Evolutionary conservation across 179 eudicot genomes (phyloP), one percentile per base, ranked within the genome.

Genomic region (Nepenthes alata): DNA sequence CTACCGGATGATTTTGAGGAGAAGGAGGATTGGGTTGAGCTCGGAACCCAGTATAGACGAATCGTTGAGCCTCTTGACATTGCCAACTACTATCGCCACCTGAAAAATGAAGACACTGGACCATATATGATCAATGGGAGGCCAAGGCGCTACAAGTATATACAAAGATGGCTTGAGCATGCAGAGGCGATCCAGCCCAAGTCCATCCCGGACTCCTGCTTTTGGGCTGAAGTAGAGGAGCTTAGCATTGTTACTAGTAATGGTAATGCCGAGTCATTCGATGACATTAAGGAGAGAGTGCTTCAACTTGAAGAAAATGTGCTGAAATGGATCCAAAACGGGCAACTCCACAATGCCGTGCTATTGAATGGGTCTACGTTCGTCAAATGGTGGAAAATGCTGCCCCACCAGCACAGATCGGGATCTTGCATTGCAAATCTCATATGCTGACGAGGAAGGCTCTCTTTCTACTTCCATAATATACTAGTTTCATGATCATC

Each of bases 211-310:
- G 96, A 88, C 64, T 86, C 96, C 7, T 81, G 85, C 62, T 80
- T 85, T 69, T 86, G 90, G 96, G 98, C 93, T 8, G 77, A 69
- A 70, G 84, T 89, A 37, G 96, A 91, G 75, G 98, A 91, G 68
- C 74, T 89, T 37, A 69, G 78, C 59, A 66, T 69, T 39, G 60
- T 54, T 11, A 72, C 57, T 58, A 39, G 75, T 60, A 64, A 56
- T 34, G 36, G 37, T 35, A 62, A 51, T 5, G 59, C 45, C 6
- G 58, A 56, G 59, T 55, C 57, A 7, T 71, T 59, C 72, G 81
- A 56, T 44, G 68, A 63, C 6, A 68, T 70, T 52, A 68, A 72
- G 62, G 75, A 74, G 35, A 54, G 70, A 70, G 62, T 78, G 47
- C 12, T 68, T 57, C 53, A 7, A 8, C 56, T 89, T 25, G 96